Conservation (phyloP, 2,329 filamentous ascomycete species). For the Karstenula rhodostoma region DNA sequence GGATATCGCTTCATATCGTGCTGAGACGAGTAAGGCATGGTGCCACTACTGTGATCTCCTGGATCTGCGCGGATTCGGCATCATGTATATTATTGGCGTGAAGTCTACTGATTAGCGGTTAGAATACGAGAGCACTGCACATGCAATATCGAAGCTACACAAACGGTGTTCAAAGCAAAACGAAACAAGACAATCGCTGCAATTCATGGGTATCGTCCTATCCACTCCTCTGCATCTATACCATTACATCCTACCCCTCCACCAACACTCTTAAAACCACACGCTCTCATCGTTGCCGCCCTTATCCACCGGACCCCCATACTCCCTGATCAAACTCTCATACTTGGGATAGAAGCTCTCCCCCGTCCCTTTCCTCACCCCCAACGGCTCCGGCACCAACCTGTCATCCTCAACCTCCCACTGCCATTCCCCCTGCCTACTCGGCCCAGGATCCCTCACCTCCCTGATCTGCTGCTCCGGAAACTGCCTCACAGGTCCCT, state of each 20-base stretch:
- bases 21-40: slow-evolving; percentile 1
- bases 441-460: not conserved
- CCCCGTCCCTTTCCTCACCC: not conserved
- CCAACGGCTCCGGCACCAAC: not conserved
- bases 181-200: not conserved
- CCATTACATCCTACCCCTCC: not conserved
- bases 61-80: not conserved
- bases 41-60: not conserved
- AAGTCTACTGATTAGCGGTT: not conserved
- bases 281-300: not conserved
- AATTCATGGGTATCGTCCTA: not conserved
- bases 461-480: not conserved
- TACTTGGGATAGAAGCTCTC: not conserved
- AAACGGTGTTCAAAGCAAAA: not conserved
- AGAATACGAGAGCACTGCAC: not conserved
- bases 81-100: not conserved
- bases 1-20: not conserved
- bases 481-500: not conserved
- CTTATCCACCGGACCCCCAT: not conserved
- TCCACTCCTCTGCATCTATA: not conserved
- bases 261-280: not conserved
- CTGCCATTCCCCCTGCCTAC: not conserved
- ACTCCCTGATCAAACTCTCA: slow-evolving; percentile 1
- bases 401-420: not conserved
- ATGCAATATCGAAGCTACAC: not conserved